Conservation (phyloP, 768 basidiomycete species). For the Podaxis sp. region DNA sequence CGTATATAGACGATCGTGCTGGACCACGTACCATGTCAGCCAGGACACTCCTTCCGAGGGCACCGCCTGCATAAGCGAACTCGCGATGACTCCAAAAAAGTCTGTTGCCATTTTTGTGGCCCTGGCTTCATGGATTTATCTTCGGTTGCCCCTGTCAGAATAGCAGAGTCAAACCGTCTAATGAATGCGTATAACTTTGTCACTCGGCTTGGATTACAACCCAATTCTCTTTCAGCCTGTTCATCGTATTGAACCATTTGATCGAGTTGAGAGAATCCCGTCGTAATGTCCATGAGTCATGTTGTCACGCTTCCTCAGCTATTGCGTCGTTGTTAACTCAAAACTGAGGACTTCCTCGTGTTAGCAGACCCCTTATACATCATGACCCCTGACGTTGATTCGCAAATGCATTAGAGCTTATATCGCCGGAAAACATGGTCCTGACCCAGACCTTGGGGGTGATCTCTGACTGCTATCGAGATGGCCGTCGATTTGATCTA, state of each 20-base stretch:
- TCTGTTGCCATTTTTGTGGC: not conserved
- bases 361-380: not conserved
- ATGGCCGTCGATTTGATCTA: not conserved
- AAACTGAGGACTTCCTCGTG: conserved; percentile 3
- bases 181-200: not conserved
- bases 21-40: conserved; percentile 1
- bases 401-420: not conserved
- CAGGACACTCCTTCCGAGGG: not conserved
- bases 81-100: not conserved
- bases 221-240: not conserved
- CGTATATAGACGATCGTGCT: not conserved
- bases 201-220: not conserved
- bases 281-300: not conserved
- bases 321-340: conserved; percentile 1
- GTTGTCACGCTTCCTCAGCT: not conserved
- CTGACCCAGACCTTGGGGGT: not conserved
- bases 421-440: conserved; percentile 4
- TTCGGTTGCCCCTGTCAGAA: not conserved
- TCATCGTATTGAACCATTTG: not conserved
- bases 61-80: not conserved
- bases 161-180: not conserved
- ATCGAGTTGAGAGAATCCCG: not conserved
- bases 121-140: not conserved
- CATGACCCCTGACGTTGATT: not conserved
- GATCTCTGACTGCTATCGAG: not conserved